These are phyloP conservation scores for Neofusicoccum sp. DNA, from an alignment of 2,329 filamentous ascomycete species.

Conservation along the genomic window DNA sequence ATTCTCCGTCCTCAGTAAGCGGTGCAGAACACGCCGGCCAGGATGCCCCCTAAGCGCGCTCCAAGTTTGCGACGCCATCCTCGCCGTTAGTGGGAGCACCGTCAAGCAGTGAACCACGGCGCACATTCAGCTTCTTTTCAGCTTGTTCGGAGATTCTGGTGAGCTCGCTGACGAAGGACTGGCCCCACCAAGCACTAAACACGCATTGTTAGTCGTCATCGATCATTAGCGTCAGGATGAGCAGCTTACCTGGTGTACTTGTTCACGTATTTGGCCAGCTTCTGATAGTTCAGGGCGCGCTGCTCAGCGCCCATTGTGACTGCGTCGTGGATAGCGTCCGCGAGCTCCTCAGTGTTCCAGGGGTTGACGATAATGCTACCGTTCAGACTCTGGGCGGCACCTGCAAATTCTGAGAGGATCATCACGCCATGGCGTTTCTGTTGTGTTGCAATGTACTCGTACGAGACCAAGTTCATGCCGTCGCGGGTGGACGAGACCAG, in stretches of 20 bases:
- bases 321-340: conserved; percentile 90
- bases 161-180: conserved; percentile 86
- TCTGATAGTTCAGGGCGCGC: conserved; percentile 81
- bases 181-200: conserved; percentile 83
- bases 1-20: neutral
- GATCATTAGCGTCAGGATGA: neutral
- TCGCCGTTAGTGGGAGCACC: neutral
- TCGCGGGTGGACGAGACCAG: conserved; percentile 94
- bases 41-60: neutral
- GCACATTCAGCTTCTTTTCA: conserved; percentile 49
- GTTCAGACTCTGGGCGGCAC: conserved; percentile 90
- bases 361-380: conserved; percentile 94
- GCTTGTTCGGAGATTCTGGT: conserved; percentile 56
- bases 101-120: conserved; percentile 20
- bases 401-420: conserved; percentile 95
- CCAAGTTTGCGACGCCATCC: neutral
- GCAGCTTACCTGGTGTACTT: conserved; percentile 77
- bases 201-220: conserved; percentile 24
- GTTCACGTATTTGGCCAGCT: conserved; percentile 91
- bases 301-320: conserved; percentile 94
- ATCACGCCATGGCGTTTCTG: conserved; percentile 86
- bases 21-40: neutral
- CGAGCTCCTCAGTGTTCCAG: conserved; percentile 96
- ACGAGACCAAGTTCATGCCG: conserved; percentile 97
- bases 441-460: conserved; percentile 96